Percentiles rank a stretch among this genome's conserved stretches.
phyloP scores from a whole-genome alignment of 495 filamentous ascomycete species.

The Penicillium roqueforti region DNA sequence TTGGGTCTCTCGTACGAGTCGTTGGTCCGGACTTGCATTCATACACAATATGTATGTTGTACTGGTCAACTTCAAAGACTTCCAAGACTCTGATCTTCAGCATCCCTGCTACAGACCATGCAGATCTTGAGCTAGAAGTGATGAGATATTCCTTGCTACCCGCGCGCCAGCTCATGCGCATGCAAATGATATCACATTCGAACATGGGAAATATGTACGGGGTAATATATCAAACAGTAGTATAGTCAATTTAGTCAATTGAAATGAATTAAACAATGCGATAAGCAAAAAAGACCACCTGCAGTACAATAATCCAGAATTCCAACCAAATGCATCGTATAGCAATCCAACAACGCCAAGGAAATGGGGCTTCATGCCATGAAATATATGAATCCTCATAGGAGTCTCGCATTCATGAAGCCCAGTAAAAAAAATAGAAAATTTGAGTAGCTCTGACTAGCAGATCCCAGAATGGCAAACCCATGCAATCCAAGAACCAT shows the following conservation, averaged over 20 bases:
- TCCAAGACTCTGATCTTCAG: no score
- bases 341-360: conserved; percentile 3
- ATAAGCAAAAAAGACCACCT: neutral
- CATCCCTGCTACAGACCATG: neutral
- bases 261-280: neutral
- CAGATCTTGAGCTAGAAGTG: neutral
- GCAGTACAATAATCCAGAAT: neutral
- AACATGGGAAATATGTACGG: neutral
- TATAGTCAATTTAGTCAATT: neutral
- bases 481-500: neutral
- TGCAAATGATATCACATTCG: conserved; percentile 8
- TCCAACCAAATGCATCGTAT: conserved; percentile 7
- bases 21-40: neutral
- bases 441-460: neutral
- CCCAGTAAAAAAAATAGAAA: neutral
- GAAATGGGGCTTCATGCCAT: neutral
- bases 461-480: neutral
- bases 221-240: neutral
- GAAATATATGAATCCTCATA: neutral
- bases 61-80: no score
- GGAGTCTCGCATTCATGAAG: neutral
- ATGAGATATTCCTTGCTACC: neutral
- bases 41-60: neutral
- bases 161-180: conserved; percentile 2
- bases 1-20: no score